Conservation (phyloP, 441 rosid genomes). For the Francoa sonchifolia region DNA sequence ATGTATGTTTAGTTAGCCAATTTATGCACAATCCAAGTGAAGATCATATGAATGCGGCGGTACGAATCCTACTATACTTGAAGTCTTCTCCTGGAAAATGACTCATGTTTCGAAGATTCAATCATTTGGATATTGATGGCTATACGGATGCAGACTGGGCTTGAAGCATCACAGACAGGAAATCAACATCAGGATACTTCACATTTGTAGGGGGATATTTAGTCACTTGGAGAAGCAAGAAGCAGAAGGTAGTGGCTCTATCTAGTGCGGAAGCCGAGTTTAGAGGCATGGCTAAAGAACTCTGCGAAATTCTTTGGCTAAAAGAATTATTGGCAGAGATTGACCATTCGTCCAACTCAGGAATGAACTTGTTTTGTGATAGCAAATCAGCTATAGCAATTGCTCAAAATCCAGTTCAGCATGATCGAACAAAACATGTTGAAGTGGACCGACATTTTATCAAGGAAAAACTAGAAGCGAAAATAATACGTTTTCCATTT, state of each 20-base stretch:
- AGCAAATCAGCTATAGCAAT: background rate
- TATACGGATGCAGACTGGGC: background rate
- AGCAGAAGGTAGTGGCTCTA: background rate
- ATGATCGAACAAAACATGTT: background rate
- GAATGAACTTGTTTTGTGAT: background rate
- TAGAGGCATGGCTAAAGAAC: background rate
- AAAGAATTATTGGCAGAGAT: background rate
- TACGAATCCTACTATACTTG: background rate
- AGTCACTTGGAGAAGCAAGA: background rate
- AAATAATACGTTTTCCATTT: too few species aligned
- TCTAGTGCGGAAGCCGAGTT: background rate
- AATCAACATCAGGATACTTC: background rate
- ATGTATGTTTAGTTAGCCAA: background rate
- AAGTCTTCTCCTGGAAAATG: background rate
- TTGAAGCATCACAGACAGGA: background rate
- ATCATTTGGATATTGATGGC: background rate
- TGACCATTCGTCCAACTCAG: too few species aligned
- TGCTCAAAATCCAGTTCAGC: background rate
- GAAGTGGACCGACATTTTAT: background rate
- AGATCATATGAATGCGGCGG: background rate
- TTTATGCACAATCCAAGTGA: background rate
- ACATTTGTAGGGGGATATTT: background rate
- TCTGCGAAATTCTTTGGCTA: background rate
- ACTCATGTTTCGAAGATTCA: background rate
- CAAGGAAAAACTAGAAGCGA: background rate